Percentiles rank a stretch among this genome's conserved stretches.
Evolutionary conservation across 2,329 filamentous ascomycete genomes (phyloP).

Genomic region (Phialocephala subalpina): DNA sequence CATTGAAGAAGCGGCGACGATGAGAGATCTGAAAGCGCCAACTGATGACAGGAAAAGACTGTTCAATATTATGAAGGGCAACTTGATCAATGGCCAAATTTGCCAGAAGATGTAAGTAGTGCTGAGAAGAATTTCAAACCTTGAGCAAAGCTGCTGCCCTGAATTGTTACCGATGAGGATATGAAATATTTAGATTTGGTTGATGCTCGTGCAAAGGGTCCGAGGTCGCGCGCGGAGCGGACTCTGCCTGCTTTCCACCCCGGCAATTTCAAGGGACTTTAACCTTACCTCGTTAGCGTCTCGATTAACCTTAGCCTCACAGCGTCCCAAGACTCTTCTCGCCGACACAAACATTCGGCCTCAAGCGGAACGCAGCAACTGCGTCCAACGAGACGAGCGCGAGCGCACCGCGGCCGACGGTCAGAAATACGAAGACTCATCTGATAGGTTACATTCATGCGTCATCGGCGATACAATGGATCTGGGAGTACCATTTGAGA

Average conservation of each 20-base stretch:
- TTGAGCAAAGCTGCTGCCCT: no score
- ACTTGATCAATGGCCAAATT: no score
- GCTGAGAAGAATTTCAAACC: no score
- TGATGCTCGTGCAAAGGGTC: not conserved
- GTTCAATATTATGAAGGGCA: not conserved
- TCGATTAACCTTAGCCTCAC: no score
- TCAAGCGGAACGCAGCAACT: not conserved
- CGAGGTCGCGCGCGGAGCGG: no score
- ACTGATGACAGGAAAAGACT: not conserved
- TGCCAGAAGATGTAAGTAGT: no score
- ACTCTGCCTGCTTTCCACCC: no score
- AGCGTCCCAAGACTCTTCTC: no score
- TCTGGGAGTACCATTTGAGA: not conserved
- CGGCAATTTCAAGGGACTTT: no score
- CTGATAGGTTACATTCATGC: not conserved
- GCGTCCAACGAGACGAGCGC: not conserved
- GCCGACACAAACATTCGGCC: not conserved
- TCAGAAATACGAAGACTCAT: not conserved
- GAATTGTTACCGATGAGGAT: no score
- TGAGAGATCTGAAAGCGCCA: not conserved
- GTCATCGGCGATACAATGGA: not conserved
- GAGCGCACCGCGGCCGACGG: not conserved
- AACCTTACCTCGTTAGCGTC: no score
- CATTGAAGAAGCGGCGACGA: no score
- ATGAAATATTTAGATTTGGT: not conserved